A percentile compares a stretch with the other conserved stretches of the same genome.
Evolutionary conservation across 2,329 filamentous ascomycete species (phyloP).

Genomic region (Neophaeococcomyces mojaviensis): DNA sequence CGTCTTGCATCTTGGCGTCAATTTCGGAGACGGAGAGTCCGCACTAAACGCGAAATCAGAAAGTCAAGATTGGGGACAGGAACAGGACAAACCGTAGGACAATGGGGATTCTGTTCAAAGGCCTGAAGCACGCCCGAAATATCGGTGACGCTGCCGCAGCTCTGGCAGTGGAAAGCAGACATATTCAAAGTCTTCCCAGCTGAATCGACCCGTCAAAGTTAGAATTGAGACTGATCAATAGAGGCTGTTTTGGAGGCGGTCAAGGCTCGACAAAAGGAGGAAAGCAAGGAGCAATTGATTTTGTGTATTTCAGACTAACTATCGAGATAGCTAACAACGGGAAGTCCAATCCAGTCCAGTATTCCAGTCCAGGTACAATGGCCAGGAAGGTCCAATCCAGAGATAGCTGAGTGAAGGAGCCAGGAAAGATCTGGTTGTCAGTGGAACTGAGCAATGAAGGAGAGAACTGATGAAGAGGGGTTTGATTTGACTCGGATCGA

Average conservation of each 20-base stretch:
- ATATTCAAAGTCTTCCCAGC: conserved; percentile 22
- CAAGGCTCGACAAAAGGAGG: conserved; percentile 14
- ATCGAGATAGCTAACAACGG: conserved; percentile 22
- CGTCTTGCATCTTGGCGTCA: conserved; percentile 64
- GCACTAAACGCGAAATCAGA: conserved; percentile 28
- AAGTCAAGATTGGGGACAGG: conserved; percentile 18
- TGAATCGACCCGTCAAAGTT: conserved; percentile 12
- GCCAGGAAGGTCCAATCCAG: neutral
- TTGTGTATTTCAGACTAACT: conserved; percentile 24
- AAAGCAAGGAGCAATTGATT: conserved; percentile 21
- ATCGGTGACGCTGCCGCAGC: conserved; percentile 33
- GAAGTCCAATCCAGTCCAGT: conserved; percentile 14
- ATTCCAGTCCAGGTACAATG: conserved; percentile 1
- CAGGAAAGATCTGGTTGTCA: conserved; percentile 4
- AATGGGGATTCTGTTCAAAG: conserved; percentile 33
- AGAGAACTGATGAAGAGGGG: conserved; percentile 1
- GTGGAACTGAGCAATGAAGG: neutral
- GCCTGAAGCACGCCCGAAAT: conserved; percentile 29
- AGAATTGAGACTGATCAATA: conserved; percentile 25
- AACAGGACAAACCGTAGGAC: conserved; percentile 32
- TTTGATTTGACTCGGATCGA: conserved; percentile 3
- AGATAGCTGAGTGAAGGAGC: neutral
- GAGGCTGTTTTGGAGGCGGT: conserved; percentile 10
- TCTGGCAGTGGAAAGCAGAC: conserved; percentile 34
- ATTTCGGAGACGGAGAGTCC: conserved; percentile 35